Evolutionary conservation across 805 yeast species (phyloP).

Genomic region (Candida boidinii): DNA sequence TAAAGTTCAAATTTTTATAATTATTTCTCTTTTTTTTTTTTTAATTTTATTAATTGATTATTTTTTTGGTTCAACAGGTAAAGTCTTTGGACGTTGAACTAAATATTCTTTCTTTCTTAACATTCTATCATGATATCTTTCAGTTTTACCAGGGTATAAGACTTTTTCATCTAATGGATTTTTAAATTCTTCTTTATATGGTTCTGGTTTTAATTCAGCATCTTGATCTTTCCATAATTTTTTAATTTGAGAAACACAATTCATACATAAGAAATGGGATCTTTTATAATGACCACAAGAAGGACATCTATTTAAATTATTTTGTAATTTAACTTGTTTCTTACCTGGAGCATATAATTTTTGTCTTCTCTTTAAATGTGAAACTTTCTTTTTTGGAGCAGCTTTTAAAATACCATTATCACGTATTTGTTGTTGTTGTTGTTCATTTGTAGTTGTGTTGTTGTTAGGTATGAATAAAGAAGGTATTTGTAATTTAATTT

Average conservation of each 20-base stretch:
- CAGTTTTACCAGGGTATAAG: constrained; percentile 66
- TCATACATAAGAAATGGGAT: constrained; percentile 86
- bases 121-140: constrained; percentile 34
- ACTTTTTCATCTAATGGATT: constrained; percentile 56
- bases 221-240: constrained; percentile 49
- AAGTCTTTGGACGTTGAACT: constrained; percentile 42
- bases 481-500: constrained; percentile 12
- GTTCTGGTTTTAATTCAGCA: constrained; percentile 18
- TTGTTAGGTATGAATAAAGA: no score
- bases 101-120: constrained; percentile 49
- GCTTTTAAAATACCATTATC: constrained; percentile 70
- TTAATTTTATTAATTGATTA: no score
- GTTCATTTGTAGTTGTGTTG: constrained; percentile 4
- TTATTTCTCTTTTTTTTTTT: no score
- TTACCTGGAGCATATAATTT: constrained; percentile 76
- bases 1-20: no score
- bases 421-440: constrained; percentile 6
- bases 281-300: constrained; percentile 91
- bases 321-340: constrained; percentile 69
- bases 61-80: constrained; percentile 37
- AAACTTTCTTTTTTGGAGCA: constrained; percentile 89
- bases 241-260: constrained; percentile 79
- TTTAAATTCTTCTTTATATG: constrained; percentile 32
- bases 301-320: constrained; percentile 83
- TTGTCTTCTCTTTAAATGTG: constrained; percentile 79